These are phyloP conservation scores for Aspergillus fumigatus DNA, from an alignment of 2,329 filamentous ascomycete genomes.

Conservation along the genomic window DNA sequence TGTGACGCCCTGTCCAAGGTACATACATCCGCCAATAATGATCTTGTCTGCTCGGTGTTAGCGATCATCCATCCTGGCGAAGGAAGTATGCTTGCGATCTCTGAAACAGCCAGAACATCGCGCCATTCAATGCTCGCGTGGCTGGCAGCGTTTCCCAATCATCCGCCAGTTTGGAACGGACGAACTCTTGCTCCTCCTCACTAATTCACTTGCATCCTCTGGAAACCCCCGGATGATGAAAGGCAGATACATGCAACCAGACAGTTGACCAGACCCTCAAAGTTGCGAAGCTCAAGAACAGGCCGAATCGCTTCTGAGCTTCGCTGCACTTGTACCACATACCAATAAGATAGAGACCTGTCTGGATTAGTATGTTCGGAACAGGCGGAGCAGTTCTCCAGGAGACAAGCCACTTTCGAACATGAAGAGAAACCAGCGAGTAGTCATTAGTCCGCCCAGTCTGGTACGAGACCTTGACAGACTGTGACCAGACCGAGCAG, in stretches of 20 bases:
- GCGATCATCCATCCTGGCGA: background rate
- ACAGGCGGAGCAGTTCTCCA: conserved; percentile 39
- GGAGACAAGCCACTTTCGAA: conserved; percentile 68
- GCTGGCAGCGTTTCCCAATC: conserved; percentile 63
- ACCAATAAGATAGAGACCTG: conserved; percentile 60
- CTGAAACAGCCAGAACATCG: conserved; percentile 63
- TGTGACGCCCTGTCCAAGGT: conserved; percentile 71
- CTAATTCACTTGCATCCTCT: conserved; percentile 65
- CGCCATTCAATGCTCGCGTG: conserved; percentile 56
- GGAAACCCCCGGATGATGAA: conserved; percentile 69
- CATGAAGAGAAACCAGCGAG: conserved; percentile 74
- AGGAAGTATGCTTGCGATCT: conserved; percentile 46
- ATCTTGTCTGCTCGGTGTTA: conserved; percentile 50
- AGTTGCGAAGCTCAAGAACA: conserved; percentile 73
- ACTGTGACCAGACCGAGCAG: conserved; percentile 71
- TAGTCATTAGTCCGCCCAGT: conserved; percentile 71
- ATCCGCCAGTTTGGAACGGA: conserved; percentile 60
- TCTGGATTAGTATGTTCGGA: background rate
- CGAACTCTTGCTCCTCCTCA: conserved; percentile 60
- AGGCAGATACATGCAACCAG: conserved; percentile 52
- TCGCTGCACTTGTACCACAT: conserved; percentile 81
- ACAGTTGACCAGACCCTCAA: conserved; percentile 59
- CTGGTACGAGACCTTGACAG: conserved; percentile 71
- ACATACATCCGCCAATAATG: conserved; percentile 71
- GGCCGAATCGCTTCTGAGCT: conserved; percentile 79